These are phyloP conservation scores for Stachybotrys elegans DNA, from an alignment of 2,329 filamentous ascomycete species.

Conservation along the genomic window DNA sequence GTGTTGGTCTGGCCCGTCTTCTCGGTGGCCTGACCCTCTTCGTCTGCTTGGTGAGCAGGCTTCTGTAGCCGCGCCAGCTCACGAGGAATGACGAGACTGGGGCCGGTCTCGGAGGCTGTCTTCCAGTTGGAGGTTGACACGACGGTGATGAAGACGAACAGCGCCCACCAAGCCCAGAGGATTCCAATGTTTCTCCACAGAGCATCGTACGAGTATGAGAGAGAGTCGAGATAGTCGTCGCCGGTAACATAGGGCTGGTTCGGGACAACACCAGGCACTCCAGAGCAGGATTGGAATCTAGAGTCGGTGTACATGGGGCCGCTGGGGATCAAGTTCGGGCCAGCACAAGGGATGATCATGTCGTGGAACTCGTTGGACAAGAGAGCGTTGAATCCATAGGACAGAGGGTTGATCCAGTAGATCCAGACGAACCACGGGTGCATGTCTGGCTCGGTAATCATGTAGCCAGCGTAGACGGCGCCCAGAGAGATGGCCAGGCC, in stretches of 20 bases:
- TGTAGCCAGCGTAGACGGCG: constrained; percentile 60
- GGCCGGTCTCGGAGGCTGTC: constrained; percentile 43
- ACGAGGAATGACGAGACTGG: constrained; percentile 56
- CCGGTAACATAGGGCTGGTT: constrained; percentile 48
- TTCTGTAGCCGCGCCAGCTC: constrained; percentile 42
- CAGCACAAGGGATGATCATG: constrained; percentile 46
- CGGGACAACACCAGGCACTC: constrained; percentile 47
- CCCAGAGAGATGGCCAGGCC: constrained; percentile 44
- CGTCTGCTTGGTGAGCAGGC: constrained; percentile 32
- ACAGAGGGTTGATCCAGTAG: constrained; percentile 61
- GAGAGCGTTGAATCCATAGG: constrained; percentile 65
- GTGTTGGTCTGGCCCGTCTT: constrained; percentile 15
- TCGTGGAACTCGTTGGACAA: constrained; percentile 67
- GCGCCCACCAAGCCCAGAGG: constrained; percentile 57
- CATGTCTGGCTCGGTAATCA: constrained; percentile 58
- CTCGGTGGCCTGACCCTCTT: constrained; percentile 37
- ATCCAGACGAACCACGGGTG: constrained; percentile 60
- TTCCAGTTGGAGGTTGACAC: constrained; percentile 53
- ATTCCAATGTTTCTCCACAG: constrained; percentile 60
- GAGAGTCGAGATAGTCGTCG: constrained; percentile 50
- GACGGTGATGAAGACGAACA: constrained; percentile 56
- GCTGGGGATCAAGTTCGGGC: constrained; percentile 43
- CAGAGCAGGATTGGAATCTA: constrained; percentile 47
- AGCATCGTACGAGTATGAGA: constrained; percentile 47
- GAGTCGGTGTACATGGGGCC: constrained; percentile 41